phyloP scores from a whole-genome alignment of 1,139 yeast species.

The Yamadazyma buinensis region DNA sequence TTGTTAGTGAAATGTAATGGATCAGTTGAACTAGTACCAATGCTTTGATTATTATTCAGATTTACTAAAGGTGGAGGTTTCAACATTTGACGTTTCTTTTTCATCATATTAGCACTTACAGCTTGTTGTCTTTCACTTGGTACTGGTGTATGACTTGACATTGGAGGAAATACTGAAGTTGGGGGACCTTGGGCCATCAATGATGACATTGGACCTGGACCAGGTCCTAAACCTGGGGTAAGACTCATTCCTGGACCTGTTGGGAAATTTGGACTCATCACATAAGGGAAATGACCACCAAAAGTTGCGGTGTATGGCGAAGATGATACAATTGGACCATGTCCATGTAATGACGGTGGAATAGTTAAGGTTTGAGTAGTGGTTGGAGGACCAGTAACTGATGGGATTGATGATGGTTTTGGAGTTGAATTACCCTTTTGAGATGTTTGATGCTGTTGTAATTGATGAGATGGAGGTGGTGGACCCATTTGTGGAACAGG shows the following conservation, averaged over 20 bases:
- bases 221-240: too few relatives aligned
- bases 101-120: slow-evolving; percentile 15
- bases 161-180: too few relatives aligned
- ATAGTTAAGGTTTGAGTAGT: slow-evolving; percentile 7
- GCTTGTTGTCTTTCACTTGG: slow-evolving; percentile 12
- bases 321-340: slow-evolving; percentile 3
- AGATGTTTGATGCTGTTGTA: neutral
- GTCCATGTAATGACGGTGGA: slow-evolving; percentile 5
- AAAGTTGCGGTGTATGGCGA: slow-evolving; percentile 5
- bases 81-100: slow-evolving; percentile 13
- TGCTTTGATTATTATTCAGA: neutral
- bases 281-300: slow-evolving; percentile 4
- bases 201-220: too few relatives aligned
- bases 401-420: slow-evolving; percentile 2
- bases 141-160: neutral
- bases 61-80: slow-evolving; percentile 4
- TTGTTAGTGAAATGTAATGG: slow-evolving; percentile 2
- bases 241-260: too few relatives aligned
- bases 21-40: slow-evolving; percentile 1
- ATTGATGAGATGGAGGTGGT: slow-evolving; percentile 2
- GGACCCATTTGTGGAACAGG: slow-evolving; percentile 4
- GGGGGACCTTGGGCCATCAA: too few relatives aligned
- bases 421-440: neutral
- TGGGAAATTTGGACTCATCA: slow-evolving; percentile 6
- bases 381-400: slow-evolving; percentile 7